A percentile compares a stretch with the other conserved stretches of the same genome.
Conservation (phyloP, 352 stramenopile species). For the Pythium coloratum region DNA sequence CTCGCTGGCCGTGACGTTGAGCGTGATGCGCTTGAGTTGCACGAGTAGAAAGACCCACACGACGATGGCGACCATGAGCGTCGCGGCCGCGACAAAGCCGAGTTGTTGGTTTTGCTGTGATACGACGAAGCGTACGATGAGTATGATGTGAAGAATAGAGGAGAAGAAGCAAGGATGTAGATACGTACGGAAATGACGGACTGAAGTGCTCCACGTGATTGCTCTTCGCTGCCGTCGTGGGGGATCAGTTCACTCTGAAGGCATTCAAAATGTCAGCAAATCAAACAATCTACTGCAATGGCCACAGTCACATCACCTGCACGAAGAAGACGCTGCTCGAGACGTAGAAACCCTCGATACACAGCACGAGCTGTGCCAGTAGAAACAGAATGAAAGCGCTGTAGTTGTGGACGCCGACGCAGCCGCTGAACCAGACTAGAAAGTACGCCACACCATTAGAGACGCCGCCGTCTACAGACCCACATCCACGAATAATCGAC, state of each 20-base stretch:
- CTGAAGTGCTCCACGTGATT: constrained; percentile 41
- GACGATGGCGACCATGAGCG: constrained; percentile 57
- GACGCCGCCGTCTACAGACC: too few relatives aligned
- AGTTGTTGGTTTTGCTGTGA: constrained; percentile 57
- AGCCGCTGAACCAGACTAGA: constrained; percentile 33
- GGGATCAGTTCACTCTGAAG: constrained; percentile 43
- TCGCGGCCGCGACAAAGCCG: constrained; percentile 66
- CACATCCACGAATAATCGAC: too few relatives aligned
- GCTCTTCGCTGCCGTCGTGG: constrained; percentile 20
- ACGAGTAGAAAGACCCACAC: constrained; percentile 75
- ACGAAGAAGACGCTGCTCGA: constrained; percentile 28
- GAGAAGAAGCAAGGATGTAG: too few relatives aligned
- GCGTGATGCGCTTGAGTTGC: constrained; percentile 67
- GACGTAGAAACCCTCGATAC: constrained; percentile 22
- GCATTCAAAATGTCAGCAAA: neutral
- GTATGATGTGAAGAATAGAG: neutral
- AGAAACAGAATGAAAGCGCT: constrained; percentile 30
- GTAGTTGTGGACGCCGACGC: constrained; percentile 33
- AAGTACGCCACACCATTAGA: neutral
- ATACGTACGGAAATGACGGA: constrained; percentile 53
- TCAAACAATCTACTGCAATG: too few relatives aligned
- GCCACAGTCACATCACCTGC: too few relatives aligned
- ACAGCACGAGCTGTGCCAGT: constrained; percentile 20
- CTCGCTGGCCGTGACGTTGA: constrained; percentile 79
- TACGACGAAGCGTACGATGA: neutral